Base-by-base conservation (phyloP, 257 asterid genomes). In the Forsythia viridissima region DNA sequence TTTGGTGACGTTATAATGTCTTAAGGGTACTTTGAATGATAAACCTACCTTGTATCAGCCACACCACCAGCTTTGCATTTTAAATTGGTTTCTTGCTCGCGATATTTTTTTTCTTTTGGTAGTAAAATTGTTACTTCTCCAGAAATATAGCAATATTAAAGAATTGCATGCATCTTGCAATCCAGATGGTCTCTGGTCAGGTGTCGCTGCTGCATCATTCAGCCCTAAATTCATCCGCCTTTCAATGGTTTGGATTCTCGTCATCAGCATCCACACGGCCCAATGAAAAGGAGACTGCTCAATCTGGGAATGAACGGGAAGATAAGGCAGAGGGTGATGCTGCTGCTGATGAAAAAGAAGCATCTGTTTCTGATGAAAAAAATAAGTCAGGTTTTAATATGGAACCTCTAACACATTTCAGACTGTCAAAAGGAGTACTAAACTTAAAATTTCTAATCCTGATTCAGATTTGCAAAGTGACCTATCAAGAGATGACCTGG, bases 401-500 rank as follows among this genome's bases (percentile, higher is more conserved):
- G 57, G 71, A 83, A 83, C 70, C 81, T 73, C 42, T 78, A 76
- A 41, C 73, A 70, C 68, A 42, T 76, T 78, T 55, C 73, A 66
- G 67, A 70, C 79, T 76, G 71, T 71, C 39, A 77, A 84, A 75
- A 73, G 77, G 75, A 79, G 44, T 77, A 75, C 86, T 82, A 86
- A 87, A 79, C 82, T 80, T 77, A 77, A 83, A 78, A 84, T 85
- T 86, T 87, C 83, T 85, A 81, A 85, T 79, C 83, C 87, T 30
- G 90, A 85, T 83, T 85, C 91, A 68, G 96, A 92, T 80, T 42
- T 67, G 38, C 91, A 88, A 84, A 77, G 59, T 78, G 97, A 92
- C 34, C 85, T 94, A 44, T 86, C 96, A 61, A 85, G 85, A 85
- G 97, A 88, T 80, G 98, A 91, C 39, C 88, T 94, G 83, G 86